Conservation (phyloP, 768 basidiomycete genomes). For the Favolaschia claudopus region DNA sequence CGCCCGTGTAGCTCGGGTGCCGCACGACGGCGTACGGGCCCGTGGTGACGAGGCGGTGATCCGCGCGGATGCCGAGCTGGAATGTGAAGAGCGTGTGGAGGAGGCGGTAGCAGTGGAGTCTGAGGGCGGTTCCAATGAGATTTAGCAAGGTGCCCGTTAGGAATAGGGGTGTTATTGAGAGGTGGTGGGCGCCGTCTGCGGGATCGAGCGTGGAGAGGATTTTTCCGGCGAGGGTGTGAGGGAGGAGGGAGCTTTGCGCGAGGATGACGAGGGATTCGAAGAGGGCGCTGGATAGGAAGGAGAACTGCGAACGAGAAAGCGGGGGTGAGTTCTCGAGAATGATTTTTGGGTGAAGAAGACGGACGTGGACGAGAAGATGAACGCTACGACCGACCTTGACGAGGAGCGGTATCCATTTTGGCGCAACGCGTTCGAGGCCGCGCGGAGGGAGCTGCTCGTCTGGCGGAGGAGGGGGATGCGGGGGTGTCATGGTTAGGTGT, state of each 20-base stretch:
- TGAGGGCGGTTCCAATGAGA: background rate
- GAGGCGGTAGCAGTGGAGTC: slow-evolving; percentile 3
- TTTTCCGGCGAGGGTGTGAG: slow-evolving; percentile 9
- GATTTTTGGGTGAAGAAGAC: background rate
- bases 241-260: slow-evolving; percentile 12
- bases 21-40: slow-evolving; percentile 42
- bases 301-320: slow-evolving; percentile 17
- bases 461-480: slow-evolving; percentile 31
- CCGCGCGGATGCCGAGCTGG: background rate
- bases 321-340: background rate
- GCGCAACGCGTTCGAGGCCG: slow-evolving; percentile 28
- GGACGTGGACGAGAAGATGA: slow-evolving; percentile 2
- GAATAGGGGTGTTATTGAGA: background rate
- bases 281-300: slow-evolving; percentile 29
- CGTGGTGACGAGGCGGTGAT: slow-evolving; percentile 30
- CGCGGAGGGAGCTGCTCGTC: slow-evolving; percentile 31
- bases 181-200: background rate
- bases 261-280: slow-evolving; percentile 29
- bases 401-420: slow-evolving; percentile 20
- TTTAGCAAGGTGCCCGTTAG: background rate
- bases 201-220: slow-evolving; percentile 20
- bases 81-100: slow-evolving; percentile 11
- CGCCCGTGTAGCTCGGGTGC: slow-evolving; percentile 39
- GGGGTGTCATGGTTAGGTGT: slow-evolving; percentile 35
- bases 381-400: slow-evolving; percentile 31